Base-by-base conservation (phyloP, 2,329 filamentous ascomycete species). In the Biscogniauxia sp. region DNA sequence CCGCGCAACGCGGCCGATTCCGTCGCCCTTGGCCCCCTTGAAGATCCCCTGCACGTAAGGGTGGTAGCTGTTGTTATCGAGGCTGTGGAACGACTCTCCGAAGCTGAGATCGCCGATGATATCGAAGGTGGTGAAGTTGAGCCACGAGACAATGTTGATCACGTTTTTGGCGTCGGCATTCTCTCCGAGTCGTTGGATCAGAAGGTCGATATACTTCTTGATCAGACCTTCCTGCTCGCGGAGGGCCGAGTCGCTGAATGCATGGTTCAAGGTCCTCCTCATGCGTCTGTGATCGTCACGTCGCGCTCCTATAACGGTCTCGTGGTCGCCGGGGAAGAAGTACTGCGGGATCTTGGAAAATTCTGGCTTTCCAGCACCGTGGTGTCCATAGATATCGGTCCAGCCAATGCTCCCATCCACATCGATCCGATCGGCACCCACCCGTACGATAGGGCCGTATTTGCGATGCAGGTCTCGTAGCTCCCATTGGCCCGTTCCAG, bases 51-150 rank as follows among this genome's bases (percentile, higher is more conserved):
- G 15, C 23, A 58, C 25, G 8, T 53, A n/a, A 1, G 53, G 55
- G 19, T 61, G 59, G 19, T 37, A 54, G 19, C 52, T 51, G 20
- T 53, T 55, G 20, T 41, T 53, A 13, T 55, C 53, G 49, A 61
- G 51, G 49, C 59, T 58, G n/a, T 56, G 45, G 28, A 61, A 61
- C 2, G 57, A 55, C 23, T 61, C 71, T 19, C 73, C 70, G 56
- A 78, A 74, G 3, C 71, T 66, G 13, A 77, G 64, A 25, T 76
- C 73, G 3, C 74, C 74, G 70, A 78, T 77, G 41, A 58, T 56
- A 26, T 61, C 59, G 32, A 58, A 61, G 6, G 56, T 53, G 51
- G 51, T 26, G 20, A 20, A 52, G 13, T 20, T 52, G 51, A 50
- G 20, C 61, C 61, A 63, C 7, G 23, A n/a, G 1, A 54, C 53